Evolutionary conservation across 208 protist genomes (phyloP), one percentile per base, ranked within the genome.

Genomic region (Trypanosoma scelopori): DNA sequence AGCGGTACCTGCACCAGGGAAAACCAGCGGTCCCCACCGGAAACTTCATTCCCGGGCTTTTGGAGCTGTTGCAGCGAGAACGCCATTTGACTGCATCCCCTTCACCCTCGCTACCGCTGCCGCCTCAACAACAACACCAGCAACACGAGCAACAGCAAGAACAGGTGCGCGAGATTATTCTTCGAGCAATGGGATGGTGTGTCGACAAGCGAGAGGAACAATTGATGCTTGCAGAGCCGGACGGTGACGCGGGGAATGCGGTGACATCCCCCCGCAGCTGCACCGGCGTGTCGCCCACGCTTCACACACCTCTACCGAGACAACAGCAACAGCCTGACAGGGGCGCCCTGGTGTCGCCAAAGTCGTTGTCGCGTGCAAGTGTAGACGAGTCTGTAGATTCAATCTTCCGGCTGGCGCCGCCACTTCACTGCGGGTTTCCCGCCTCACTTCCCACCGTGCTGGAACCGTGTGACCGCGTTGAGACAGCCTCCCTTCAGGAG

Each of bases 131-230:
- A 15, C n/a, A n/a, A n/a, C n/a, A n/a, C n/a, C n/a, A n/a, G n/a
- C n/a, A n/a, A n/a, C n/a, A n/a, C n/a, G n/a, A n/a, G n/a, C n/a
- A n/a, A n/a, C n/a, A n/a, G n/a, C n/a, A n/a, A n/a, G n/a, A n/a
- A n/a, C 67, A 35, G 27, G 13, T 81, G 42, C 65, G 68, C 12
- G 47, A 81, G 45, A 39, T 83, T n/a, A 74, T 83, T 50, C 52
- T 89, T 30, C 59, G 68, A 51, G 79, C 76, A 13, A 79, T 83
- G 79, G 82, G 79, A 9, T 89, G 82, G 82, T 37, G 60, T n/a
- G 56, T 42, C 13, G 60, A 74, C 25, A 37, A 11, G 3, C 5
- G 5, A 53, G 39, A 62, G 0, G 65, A 66, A 50, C 65, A 46
- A 39, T 15, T 28, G 32, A 55, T 65, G 62, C 55, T 61, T 20